Base-by-base conservation (phyloP, 1,139 yeast genomes). In the Tardiomyces digboiensis region DNA sequence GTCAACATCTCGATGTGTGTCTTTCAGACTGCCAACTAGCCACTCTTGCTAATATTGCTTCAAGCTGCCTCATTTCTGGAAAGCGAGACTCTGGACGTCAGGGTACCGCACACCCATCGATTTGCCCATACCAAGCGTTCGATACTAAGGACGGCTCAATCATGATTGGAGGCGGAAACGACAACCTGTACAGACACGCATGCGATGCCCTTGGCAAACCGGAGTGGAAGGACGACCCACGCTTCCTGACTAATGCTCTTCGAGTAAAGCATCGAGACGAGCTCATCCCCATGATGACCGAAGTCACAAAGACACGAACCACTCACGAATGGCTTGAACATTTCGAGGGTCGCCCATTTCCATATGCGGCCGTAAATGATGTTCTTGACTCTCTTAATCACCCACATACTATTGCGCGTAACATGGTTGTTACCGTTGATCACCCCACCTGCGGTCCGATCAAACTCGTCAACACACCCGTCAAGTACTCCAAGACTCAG, bases 81-180 rank as follows among this genome's bases (percentile, higher is more conserved):
- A 47, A 62, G 46, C 67, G 67, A 4, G 70, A 67, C 46, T 46
- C 62, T 1, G 71, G 70, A 6, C 56, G 72, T 5, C 68, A 62
- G 47, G 72, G 72, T 14, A 65, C 70, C 4, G 67, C 68, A 2
- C 72, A 68, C 46, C 70, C 72, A 1, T 60, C 68, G 21, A 68
- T 68, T 39, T 65, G 67, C 38, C 72, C 72, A 1, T 68, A 68
- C 53, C 69, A 68, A 49, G 67, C 69, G 1, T 68, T 68, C 44
- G 64, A 61, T 14, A 67, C 71, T 7, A 53, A 52, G 10, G 70
- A 65, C 26, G 65, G 64, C 38, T 52, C 56, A 29, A 61, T 67
- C 33, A 63, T 67, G 66, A 61, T 68, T 43, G 72, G 72, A n/a
- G 70, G 70, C 12, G 71, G 71, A 7, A 67, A 67, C 45, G 71